phyloP scores from a whole-genome alignment of 495 filamentous ascomycete genomes.

The Platismatia glauca region DNA sequence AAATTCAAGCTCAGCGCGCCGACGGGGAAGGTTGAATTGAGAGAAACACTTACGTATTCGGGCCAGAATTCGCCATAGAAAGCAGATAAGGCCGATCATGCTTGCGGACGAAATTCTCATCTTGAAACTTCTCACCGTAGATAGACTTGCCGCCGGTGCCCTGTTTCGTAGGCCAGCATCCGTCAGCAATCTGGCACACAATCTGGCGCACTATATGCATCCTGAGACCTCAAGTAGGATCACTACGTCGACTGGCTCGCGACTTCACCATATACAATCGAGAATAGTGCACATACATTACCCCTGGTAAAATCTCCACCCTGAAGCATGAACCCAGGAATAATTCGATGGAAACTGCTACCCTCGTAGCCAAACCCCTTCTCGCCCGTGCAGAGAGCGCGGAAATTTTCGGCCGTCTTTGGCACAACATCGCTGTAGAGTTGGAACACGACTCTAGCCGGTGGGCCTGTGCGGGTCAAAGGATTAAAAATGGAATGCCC shows the following conservation, averaged over 20 bases:
- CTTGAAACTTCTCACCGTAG: conserved; percentile 76
- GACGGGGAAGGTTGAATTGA: rapidly evolving
- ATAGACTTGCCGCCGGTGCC: conserved; percentile 81
- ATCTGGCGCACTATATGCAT: too few relatives aligned
- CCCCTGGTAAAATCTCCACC: conserved; percentile 44
- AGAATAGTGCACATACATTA: conserved; percentile 31
- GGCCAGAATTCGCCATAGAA: conserved; percentile 78
- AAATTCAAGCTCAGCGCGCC: not conserved
- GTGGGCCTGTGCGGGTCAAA: not conserved
- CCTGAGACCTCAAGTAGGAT: not conserved
- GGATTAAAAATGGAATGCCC: not conserved
- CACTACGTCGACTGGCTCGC: not conserved
- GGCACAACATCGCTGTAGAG: conserved; percentile 4
- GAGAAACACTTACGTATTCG: conserved; percentile 43
- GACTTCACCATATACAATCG: not conserved
- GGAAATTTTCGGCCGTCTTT: conserved; percentile 58
- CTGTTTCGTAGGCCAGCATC: conserved; percentile 29
- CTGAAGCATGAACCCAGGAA: conserved; percentile 45
- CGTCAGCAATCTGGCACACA: not conserved
- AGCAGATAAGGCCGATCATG: conserved; percentile 57
- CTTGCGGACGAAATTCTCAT: conserved; percentile 66
- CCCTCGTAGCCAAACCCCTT: conserved; percentile 54
- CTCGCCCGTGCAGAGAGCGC: conserved; percentile 25
- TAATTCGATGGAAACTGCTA: conserved; percentile 27
- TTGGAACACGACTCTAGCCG: conserved; percentile 7